Evolutionary conservation across 257 asterid genomes (phyloP), one percentile per base, ranked within the genome.

Genomic region (Scutellaria galericulata): DNA sequence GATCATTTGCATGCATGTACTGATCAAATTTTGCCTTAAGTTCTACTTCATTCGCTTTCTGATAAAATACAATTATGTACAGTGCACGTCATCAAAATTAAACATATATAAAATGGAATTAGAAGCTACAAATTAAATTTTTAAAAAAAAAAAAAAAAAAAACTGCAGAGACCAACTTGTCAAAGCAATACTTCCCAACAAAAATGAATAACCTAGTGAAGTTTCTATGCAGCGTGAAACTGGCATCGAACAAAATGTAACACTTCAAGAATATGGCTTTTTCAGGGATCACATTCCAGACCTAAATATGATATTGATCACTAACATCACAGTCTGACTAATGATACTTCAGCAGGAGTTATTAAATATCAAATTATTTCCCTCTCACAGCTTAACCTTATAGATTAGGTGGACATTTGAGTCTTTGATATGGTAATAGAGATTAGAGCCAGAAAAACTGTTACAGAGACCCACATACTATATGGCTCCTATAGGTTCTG

Each of bases 1-100:
- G 85, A 66, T 86, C 85, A 83, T 79, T 83, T 71, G 97, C 92
- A 70, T 60, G 75, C 82, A 80, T 81, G 79, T 82, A 90, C 61
- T 75, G 84, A 74, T 81, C 84, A 76, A 75, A 72, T 42, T 83
- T 78, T 52, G 83, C 88, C 73, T 85, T 75, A 74, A 87, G 82
- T 76, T 79, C 80, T 51, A 52, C 75, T 61, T 84, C 93, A 69
- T 88, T 87, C 48, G 88, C 74, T 83, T 75, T 84, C 97, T 91
- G 81, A 68, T 79, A 59, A 83, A 72, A 57, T 65, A 60, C 27
- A 39, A 80, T 72, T 79, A 80, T 70, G 79, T 58, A 20, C 47
- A 78, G 70, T 35, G 55, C 22, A 13, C 54, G 55, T 52, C 66
- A 74, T 39, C 75, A 75, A 39, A 71, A 67, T 64, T 55, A 70